Percentiles rank a stretch among this genome's conserved stretches.
Evolutionary conservation across 371 early-diverging fungal genomes (phyloP).

Genomic region (Smittium mucronatum): DNA sequence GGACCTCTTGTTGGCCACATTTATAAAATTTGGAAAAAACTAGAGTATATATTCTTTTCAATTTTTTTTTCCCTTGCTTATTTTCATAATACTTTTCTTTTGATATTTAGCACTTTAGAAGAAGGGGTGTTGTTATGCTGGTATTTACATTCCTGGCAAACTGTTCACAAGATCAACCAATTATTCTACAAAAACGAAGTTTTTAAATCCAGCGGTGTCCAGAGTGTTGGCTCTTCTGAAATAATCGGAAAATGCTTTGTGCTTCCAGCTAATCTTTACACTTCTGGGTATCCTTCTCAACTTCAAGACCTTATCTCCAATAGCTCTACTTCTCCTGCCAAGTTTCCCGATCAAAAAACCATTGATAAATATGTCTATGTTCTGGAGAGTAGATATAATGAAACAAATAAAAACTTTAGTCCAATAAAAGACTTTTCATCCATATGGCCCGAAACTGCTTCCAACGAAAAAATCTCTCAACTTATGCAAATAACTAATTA

Average conservation of each 20-base stretch:
- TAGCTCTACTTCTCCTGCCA: not conserved
- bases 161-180: constrained; percentile 7
- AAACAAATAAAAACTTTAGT: not conserved
- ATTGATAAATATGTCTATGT: not conserved
- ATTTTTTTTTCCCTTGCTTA: not conserved
- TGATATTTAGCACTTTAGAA: not conserved
- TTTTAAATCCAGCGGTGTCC: constrained; percentile 3
- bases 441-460: not conserved
- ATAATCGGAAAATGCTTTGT: constrained; percentile 10
- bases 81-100: not conserved
- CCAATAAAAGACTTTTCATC: not conserved
- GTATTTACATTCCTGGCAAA: constrained; percentile 9
- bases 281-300: not conserved
- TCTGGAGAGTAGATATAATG: not conserved
- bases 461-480: not conserved
- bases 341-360: not conserved
- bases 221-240: not conserved
- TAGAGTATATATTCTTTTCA: not conserved
- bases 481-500: not conserved
- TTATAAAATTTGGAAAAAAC: not conserved
- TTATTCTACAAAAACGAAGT: constrained; percentile 12
- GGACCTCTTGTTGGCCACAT: constrained; percentile 2
- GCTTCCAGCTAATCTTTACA: not conserved
- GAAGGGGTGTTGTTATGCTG: not conserved
- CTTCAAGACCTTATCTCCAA: not conserved